Evolutionary conservation across 1,284 basidiomycete species (phyloP).

Genomic region (Malassezia dermatis): DNA sequence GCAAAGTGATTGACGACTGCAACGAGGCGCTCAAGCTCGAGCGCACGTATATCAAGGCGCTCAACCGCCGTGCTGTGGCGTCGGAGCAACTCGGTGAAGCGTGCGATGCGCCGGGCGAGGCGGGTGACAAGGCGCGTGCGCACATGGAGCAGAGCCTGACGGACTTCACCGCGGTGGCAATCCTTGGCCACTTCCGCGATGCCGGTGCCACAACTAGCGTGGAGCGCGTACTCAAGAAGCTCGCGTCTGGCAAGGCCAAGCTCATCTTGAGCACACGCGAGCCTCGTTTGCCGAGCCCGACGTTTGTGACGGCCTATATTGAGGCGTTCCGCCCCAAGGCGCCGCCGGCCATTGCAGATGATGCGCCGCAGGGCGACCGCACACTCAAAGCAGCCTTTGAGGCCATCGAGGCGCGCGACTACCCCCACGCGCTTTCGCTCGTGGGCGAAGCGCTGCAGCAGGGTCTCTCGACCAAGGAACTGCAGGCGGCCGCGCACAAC

Average conservation of each 20-base stretch:
- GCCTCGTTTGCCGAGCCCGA: conserved; percentile 74
- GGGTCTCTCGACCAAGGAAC: conserved; percentile 62
- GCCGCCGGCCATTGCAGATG: conserved; percentile 65
- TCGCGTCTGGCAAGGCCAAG: conserved; percentile 63
- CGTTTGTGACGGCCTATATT: conserved; percentile 91
- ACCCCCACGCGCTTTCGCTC: conserved; percentile 67
- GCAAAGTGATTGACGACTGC: conserved; percentile 81
- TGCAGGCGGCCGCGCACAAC: conserved; percentile 80
- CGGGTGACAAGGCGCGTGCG: conserved; percentile 32
- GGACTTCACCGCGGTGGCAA: conserved; percentile 90
- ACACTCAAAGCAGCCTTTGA: conserved; percentile 71
- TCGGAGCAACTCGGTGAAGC: conserved; percentile 67
- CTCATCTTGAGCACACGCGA: conserved; percentile 67
- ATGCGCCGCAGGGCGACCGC: conserved; percentile 66
- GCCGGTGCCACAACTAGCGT: conserved; percentile 67
- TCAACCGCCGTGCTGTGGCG: conserved; percentile 82
- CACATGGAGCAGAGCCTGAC: conserved; percentile 31
- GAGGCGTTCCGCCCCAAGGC: conserved; percentile 81
- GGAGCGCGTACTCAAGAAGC: conserved; percentile 80
- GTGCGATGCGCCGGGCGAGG: conserved; percentile 55
- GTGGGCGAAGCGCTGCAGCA: conserved; percentile 79
- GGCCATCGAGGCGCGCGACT: conserved; percentile 78
- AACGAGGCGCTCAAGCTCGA: conserved; percentile 78
- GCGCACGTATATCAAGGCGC: conserved; percentile 78
- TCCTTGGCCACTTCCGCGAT: conserved; percentile 84